Base-by-base conservation (phyloP, 345 rosid genomes). In the Eucalyptus marginata region DNA sequence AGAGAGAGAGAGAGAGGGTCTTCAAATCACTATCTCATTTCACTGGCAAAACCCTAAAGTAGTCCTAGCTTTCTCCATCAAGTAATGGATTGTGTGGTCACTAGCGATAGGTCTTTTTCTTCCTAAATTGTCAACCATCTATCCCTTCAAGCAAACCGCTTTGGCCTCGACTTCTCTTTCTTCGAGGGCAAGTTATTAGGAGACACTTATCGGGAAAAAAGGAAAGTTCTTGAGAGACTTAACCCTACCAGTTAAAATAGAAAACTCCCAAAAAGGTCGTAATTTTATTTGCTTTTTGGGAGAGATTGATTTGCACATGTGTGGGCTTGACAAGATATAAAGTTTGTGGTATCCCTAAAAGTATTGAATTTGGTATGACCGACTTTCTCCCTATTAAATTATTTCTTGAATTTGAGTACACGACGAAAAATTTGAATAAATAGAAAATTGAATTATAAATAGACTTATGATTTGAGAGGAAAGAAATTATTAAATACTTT, bases 181-280 rank as follows among this genome's bases (percentile, higher is more conserved):
- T 93, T 93, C 89, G 54, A 44, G n/a, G 14, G 86, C 46, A 93
- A 91, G 92, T 84, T 90, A 88, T 76, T 56, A 14, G 7, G 66
- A 87, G 16, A 64, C 79, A 36, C 80, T 33, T 58, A 17, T 15
- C 36, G 33, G 12, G 17, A 81, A 87, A 36, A 76, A 76, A 76
- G 29, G 29, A 76, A 11, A 43, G 84, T 40, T 76, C 47, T 76
- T 2, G 24, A 33, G 25, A 18, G 46, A 1, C 29, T 76, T 76
- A 20, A 40, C 47, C 27, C 84, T 76, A 76, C 84, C 24, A 20
- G 47, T 10, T 76, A 40, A 22, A 20, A n/a, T n/a, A n/a, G n/a
- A n/a, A 76, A 76, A 76, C 47, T 71, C 83, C 47, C 47, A 40
- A 6, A 36, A 76, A 10, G 83, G 29, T 20, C 1, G 25, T 10